Percentiles rank a stretch among this genome's conserved stretches.
Evolutionary conservation across 345 rosid species (phyloP).

Genomic region (Cochlearia excelsa): DNA sequence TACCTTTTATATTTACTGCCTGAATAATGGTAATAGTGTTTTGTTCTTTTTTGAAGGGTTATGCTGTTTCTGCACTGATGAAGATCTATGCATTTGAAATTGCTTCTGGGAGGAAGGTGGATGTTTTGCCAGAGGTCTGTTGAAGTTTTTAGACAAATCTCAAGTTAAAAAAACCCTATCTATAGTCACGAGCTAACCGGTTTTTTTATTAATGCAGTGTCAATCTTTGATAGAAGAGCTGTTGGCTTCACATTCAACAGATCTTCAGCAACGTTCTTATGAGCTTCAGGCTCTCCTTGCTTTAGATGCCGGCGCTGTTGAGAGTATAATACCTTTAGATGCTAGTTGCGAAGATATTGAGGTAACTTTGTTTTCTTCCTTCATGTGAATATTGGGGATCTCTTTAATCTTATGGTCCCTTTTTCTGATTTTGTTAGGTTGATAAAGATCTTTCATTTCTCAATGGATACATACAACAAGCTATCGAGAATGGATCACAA

Average conservation of each 20-base stretch:
- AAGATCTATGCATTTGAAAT: constrained; percentile 85
- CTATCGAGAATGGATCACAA: constrained; percentile 76
- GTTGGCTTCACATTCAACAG: constrained; percentile 92
- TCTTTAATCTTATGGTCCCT: constrained; percentile 20
- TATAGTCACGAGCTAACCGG: constrained; percentile 21
- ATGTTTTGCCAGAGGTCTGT: constrained; percentile 89
- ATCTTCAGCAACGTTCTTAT: constrained; percentile 97
- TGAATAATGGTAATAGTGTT: constrained; percentile 19
- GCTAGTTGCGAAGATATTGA: constrained; percentile 97
- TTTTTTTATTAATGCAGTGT: constrained; percentile 52
- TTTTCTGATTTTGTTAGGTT: constrained; percentile 49
- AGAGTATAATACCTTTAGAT: constrained; percentile 69
- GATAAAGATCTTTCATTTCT: constrained; percentile 82
- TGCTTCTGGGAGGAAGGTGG: constrained; percentile 80
- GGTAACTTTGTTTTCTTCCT: constrained; percentile 39
- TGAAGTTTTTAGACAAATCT: constrained; percentile 6
- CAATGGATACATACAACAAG: constrained; percentile 58
- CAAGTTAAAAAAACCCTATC: constrained; percentile 4
- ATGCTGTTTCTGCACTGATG: constrained; percentile 88
- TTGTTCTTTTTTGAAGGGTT: constrained; percentile 58
- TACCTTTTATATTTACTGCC: background rate
- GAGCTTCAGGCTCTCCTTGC: constrained; percentile 77
- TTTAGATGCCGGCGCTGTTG: constrained; percentile 66
- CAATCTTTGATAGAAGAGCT: constrained; percentile 86
- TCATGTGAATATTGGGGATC: background rate